A percentile compares a stretch with the other conserved stretches of the same genome.
Evolutionary conservation across 371 early-diverging fungal genomes (phyloP).

Genomic region (Dinochytrium kinnereticum): DNA sequence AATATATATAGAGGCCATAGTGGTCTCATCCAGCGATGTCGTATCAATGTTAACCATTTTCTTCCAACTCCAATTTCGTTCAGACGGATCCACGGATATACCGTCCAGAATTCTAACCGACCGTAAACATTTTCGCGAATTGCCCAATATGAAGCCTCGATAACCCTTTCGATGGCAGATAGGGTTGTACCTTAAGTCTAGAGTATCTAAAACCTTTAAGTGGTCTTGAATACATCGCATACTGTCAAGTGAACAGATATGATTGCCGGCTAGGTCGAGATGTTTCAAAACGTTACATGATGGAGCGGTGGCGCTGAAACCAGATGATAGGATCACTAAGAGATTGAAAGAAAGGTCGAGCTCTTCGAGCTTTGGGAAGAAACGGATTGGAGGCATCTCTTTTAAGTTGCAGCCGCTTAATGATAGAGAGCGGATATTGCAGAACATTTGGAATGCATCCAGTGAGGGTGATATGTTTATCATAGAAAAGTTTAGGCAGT

Average conservation of each 20-base stretch:
- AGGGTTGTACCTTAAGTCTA: constrained; percentile 49
- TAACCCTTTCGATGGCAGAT: constrained; percentile 46
- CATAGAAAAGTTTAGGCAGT: constrained; percentile 28
- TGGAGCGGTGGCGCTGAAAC: background rate
- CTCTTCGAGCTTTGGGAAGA: constrained; percentile 35
- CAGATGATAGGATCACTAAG: constrained; percentile 20
- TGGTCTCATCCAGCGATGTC: background rate
- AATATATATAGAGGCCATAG: constrained; percentile 10
- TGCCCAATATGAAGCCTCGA: constrained; percentile 22
- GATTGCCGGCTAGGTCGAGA: constrained; percentile 44
- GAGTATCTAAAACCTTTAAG: constrained; percentile 1
- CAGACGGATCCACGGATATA: background rate
- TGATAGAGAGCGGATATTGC: constrained; percentile 18
- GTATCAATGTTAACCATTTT: background rate
- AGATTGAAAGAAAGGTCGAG: constrained; percentile 51
- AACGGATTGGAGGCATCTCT: constrained; percentile 33
- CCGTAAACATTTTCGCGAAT: background rate
- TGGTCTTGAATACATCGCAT: constrained; percentile 24
- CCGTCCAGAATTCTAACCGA: constrained; percentile 43
- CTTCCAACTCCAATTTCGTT: background rate
- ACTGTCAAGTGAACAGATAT: constrained; percentile 20
- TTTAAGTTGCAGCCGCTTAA: constrained; percentile 35
- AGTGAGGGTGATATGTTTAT: constrained; percentile 11
- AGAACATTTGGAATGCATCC: constrained; percentile 28
- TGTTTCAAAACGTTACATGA: constrained; percentile 20